Evolutionary conservation across 2,329 filamentous ascomycete genomes (phyloP), one percentile per base, ranked within the genome.

Genomic region (Stachybotrys chartarum): DNA sequence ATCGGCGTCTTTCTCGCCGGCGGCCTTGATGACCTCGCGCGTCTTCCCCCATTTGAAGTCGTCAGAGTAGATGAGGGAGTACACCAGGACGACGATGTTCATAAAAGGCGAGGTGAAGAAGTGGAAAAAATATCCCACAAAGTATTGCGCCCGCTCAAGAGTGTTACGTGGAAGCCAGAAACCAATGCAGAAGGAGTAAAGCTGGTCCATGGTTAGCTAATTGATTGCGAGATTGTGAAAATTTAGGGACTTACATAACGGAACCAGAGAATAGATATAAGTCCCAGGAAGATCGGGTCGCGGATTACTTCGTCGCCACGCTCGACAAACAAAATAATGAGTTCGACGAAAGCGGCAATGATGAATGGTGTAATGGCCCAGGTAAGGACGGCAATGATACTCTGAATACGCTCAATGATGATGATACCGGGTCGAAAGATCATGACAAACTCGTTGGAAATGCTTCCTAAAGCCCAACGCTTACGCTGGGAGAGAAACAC

Each of bases 401-500:
- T 74, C 55, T 77, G 73, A 30, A 78, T 63, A 7, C 75, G 63
- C 61, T 79, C 75, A 18, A 78, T 70, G 50, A 68, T 62, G 10
- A 72, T 68, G 50, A 73, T 75, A 0, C 74, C 71, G 1, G 70
- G 70, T 0, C 74, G 68, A 54, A 74, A 71, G n/a, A 78, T 69
- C 66, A 79, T 73, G 62, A 78, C 72, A 30, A 79, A 72, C 60
- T 80, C 76, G 58, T 78, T 79, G 5, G 72, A 73, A 31, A 75
- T 77, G 42, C 74, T 75, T 0, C 75, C 76, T 10, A 79, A 61
- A 1, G 76, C 75, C 75, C 77, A 78, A 0, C 76, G 71, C 63
- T 77, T 75, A 6, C 76, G 70, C 63, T 79, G 76, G 5, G 74
- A 77, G 30, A 79, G 62, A 51, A 78, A 79, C 0, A 79, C 76